Percentiles rank a stretch among this genome's conserved stretches.
These are phyloP conservation scores for Phytophthora kernoviae DNA, from an alignment of 352 stramenopile species.

Conservation along the genomic window DNA sequence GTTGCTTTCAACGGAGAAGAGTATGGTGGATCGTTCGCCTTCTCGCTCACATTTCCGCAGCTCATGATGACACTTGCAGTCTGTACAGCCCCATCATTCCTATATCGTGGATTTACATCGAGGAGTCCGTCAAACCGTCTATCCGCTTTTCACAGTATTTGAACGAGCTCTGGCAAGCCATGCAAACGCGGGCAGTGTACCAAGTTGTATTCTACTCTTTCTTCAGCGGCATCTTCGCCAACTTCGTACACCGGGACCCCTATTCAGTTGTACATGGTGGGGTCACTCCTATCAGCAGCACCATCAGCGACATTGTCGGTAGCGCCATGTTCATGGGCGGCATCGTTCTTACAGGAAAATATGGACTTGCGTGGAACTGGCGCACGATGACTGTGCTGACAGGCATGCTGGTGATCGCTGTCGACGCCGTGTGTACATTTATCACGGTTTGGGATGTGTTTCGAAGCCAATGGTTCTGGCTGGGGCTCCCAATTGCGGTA, in stretches of 20 bases:
- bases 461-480: slow-evolving; percentile 28
- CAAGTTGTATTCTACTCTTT: slow-evolving; percentile 34
- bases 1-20: slow-evolving; percentile 48
- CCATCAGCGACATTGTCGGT: slow-evolving; percentile 17
- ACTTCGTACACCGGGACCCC: slow-evolving; percentile 11
- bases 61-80: slow-evolving; percentile 37
- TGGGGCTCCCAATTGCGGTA: slow-evolving; percentile 25
- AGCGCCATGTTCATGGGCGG: slow-evolving; percentile 15
- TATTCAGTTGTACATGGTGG: slow-evolving; percentile 23
- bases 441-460: slow-evolving; percentile 28
- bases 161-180: slow-evolving; percentile 14
- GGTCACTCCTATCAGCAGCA: slow-evolving; percentile 21
- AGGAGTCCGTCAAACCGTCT: slow-evolving; percentile 4
- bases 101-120: slow-evolving; percentile 29
- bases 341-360: slow-evolving; percentile 22
- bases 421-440: slow-evolving; percentile 13
- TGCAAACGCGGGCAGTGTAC: slow-evolving; percentile 32
- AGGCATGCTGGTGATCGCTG: slow-evolving; percentile 4
- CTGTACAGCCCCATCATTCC: slow-evolving; percentile 13
- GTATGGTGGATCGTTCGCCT: slow-evolving; percentile 58
- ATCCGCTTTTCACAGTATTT: slow-evolving; percentile 18
- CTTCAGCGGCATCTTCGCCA: slow-evolving; percentile 23
- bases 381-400: slow-evolving; percentile 20
- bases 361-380: slow-evolving; percentile 27
- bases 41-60: slow-evolving; percentile 42